Base-by-base conservation (phyloP, 768 basidiomycete genomes). In the Suillus tomentosus region DNA sequence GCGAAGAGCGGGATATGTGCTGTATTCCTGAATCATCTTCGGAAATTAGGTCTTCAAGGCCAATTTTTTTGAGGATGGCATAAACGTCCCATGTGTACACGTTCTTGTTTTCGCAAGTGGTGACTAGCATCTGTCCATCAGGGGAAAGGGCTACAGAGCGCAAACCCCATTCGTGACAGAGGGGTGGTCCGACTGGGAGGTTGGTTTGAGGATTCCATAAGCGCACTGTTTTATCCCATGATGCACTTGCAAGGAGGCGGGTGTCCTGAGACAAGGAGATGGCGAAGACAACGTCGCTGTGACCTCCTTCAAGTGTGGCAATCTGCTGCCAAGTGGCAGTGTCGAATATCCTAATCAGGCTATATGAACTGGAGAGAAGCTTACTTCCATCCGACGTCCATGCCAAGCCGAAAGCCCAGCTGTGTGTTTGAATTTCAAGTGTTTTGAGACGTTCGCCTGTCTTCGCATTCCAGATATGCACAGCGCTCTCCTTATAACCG, bases 251-350 rank as follows among this genome's bases (percentile, higher is more conserved):
- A 47, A 47, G n/a, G 10, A 47, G 45, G 3, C 43, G 43, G 45
- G n/a, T 47, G 45, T 13, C n/a, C 5, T 11, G n/a, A 47, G 10
- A n/a, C 0, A 47, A 47, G n/a, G 45, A 47, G n/a, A 47, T n/a
- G 45, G 45, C 19, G 19, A 9, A 10, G 45, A 45, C 45, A 10
- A 0, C 1, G 19, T 5, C 0, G 0, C 5, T 5, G n/a, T 47
- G 45, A 47, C 45, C 31, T 0, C 1, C 45, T 47, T n/a, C n/a
- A n/a, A 47, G 45, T 4, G 22, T 22, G 1, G 45, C n/a, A n/a
- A 47, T 22, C 45, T 22, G n/a, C 45, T 47, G 4, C 45, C 45
- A 47, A 22, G 45, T 47, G 45, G 45, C 45, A 47, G 45, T 47
- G 45, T 47, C 45, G 5, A 47, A 47, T 47, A 47, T 47, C n/a